Evolutionary conservation across 148 eudicot species (phyloP).

Genomic region (Amaranthus hypochondriacus): DNA sequence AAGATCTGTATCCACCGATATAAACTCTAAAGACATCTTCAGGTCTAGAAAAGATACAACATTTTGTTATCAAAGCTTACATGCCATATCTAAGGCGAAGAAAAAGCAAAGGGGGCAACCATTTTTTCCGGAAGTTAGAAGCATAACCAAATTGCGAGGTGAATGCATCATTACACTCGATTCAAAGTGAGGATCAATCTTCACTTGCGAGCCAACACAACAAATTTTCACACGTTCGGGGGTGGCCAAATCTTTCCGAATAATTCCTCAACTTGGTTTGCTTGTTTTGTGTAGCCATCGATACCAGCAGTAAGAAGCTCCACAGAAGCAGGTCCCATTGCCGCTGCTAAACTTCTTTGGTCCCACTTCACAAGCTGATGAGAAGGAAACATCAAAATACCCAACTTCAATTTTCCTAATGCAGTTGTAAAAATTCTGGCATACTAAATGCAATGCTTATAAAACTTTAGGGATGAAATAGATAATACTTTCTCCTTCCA

Average conservation of each 20-base stretch:
- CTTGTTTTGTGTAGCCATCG: slow-evolving; percentile 70
- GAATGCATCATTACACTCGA: neutral
- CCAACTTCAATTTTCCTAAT: neutral
- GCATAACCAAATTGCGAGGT: neutral
- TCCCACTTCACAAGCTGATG: slow-evolving; percentile 89
- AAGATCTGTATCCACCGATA: too few species aligned
- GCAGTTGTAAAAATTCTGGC: slow-evolving; percentile 1
- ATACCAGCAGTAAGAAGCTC: slow-evolving; percentile 80
- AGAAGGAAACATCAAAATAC: slow-evolving; percentile 13
- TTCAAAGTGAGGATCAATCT: neutral
- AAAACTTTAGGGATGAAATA: neutral
- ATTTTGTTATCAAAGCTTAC: neutral
- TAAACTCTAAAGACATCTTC: neutral
- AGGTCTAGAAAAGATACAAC: neutral
- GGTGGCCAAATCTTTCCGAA: slow-evolving; percentile 98
- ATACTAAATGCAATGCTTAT: neutral
- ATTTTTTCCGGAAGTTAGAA: neutral
- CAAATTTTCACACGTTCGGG: slow-evolving; percentile 58
- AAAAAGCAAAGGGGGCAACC: neutral
- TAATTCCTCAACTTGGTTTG: slow-evolving; percentile 71
- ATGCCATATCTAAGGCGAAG: neutral
- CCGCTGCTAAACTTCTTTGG: slow-evolving; percentile 72
- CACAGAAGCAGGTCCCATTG: slow-evolving; percentile 86
- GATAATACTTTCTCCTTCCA: neutral
- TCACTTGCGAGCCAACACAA: neutral